Evolutionary conservation across 495 filamentous ascomycete species (phyloP).

Genomic region (Podospora tetraspora): DNA sequence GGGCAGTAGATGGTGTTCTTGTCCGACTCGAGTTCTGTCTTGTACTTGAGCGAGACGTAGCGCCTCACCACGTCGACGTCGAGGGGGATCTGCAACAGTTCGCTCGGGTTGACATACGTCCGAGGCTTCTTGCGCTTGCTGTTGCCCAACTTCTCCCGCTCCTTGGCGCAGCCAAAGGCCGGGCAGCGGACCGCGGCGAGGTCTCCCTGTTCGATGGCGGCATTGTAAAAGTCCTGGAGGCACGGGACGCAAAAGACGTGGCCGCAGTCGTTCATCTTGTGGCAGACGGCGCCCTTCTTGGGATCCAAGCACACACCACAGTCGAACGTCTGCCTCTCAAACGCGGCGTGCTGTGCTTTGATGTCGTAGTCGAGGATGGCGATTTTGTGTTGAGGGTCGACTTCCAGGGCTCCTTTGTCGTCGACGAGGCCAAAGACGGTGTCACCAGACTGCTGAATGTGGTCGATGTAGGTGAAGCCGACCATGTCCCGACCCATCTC

Average conservation of each 20-base stretch:
- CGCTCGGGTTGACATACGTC: constrained; percentile 74
- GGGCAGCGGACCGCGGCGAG: constrained; percentile 72
- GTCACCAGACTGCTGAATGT: constrained; percentile 74
- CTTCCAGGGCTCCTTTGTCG: constrained; percentile 44
- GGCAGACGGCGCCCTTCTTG: constrained; percentile 80
- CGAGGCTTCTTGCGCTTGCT: constrained; percentile 41
- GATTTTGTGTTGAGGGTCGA: constrained; percentile 59
- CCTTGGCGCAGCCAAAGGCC: constrained; percentile 67
- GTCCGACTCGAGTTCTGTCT: constrained; percentile 84
- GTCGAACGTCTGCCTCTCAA: constrained; percentile 79
- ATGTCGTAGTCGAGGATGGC: constrained; percentile 74
- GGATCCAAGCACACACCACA: constrained; percentile 90
- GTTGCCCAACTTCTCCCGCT: constrained; percentile 36
- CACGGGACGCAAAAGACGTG: constrained; percentile 89
- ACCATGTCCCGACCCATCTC: constrained; percentile 72
- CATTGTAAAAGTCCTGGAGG: constrained; percentile 83
- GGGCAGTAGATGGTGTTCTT: constrained; percentile 93
- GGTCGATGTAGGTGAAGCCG: constrained; percentile 81
- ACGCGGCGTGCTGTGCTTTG: constrained; percentile 63
- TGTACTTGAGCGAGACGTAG: constrained; percentile 84
- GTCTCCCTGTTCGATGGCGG: constrained; percentile 79
- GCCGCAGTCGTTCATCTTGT: constrained; percentile 69
- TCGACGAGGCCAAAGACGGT: constrained; percentile 66
- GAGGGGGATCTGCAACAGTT: constrained; percentile 81
- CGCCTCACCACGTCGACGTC: constrained; percentile 69